Base-by-base conservation (phyloP, 352 stramenopile species). In the Globisporangium canariense region DNA sequence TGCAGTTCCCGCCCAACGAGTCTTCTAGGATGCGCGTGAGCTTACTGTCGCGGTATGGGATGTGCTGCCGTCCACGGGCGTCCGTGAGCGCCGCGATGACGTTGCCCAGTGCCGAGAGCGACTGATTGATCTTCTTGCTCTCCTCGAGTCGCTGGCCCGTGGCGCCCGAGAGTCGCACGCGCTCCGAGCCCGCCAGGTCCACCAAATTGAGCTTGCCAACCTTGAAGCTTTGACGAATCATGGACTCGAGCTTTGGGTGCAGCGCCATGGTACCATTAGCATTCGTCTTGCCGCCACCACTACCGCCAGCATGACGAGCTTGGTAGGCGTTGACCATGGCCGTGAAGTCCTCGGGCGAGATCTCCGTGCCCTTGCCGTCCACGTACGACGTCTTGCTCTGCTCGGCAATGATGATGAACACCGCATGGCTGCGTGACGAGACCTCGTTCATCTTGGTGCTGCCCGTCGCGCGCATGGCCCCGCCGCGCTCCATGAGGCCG, bases 321-420 rank as follows among this genome's bases (percentile, higher is more conserved):
- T 90, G 78, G 45, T 91, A 89, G 2, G 77, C 77, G 50, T 95
- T 89, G 30, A 96, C 78, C 20, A 97, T 76, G 4, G 73, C 72
- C 20, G 88, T 91, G 62, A 97, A 97, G 46, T 97, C 83, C 46
- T 97, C 90, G 0, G 79, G 69, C 28, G 86, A 77, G 22, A 97
- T 80, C 45, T 96, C 86, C 18, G 84, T 84, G 3, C 90, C 90
- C 34, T 81, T 80, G 1, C 77, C 68, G 60, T 97, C 90, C 28
- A 97, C 88, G 64, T 97, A 97, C 32, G 78, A 81, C 9, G 90
- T 97, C 68, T 90, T 87, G 68, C 88, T 96, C 63, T 98, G 91
- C 74, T 98, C 93, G 0, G 91, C 92, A 65, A 98, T 98, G 65
- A 98, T 97, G 69, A 97, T 97, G 64, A 98, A 97, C n/a, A 98